Conservation (phyloP, 345 rosid species). For the Passiflora organensis region DNA sequence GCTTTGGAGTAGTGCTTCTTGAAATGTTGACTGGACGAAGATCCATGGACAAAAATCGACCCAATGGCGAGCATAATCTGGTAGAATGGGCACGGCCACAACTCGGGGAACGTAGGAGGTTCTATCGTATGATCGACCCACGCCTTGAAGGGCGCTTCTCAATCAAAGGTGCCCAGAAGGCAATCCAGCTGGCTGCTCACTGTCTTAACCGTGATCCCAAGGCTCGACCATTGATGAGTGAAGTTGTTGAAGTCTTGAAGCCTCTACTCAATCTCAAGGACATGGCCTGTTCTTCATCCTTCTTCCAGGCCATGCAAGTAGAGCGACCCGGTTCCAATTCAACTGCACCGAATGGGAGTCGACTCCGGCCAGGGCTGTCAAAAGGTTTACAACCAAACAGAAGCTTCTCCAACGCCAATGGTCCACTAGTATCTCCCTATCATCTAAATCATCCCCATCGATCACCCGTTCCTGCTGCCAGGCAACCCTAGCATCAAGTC, state of each 20-base stretch:
- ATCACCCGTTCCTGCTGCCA: slow-evolving; percentile 11
- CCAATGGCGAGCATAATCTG: slow-evolving; percentile 20
- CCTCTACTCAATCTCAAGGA: slow-evolving; percentile 18
- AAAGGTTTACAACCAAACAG: slow-evolving; percentile 16
- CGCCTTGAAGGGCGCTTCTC: slow-evolving; percentile 22
- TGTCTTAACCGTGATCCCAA: slow-evolving; percentile 21
- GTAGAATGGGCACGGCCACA: slow-evolving; percentile 24
- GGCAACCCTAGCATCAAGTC: slow-evolving; percentile 4
- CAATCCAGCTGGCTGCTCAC: slow-evolving; percentile 19
- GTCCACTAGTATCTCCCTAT: slow-evolving; percentile 18
- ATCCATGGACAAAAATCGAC: slow-evolving; percentile 21
- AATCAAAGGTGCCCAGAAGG: slow-evolving; percentile 19
- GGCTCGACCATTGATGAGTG: slow-evolving; percentile 23
- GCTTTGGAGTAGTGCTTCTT: slow-evolving; percentile 25
- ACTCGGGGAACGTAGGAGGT: slow-evolving; percentile 13
- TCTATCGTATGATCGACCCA: slow-evolving; percentile 18
- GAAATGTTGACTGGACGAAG: slow-evolving; percentile 22
- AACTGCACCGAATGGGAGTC: slow-evolving; percentile 10
- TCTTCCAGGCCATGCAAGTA: slow-evolving; percentile 24
- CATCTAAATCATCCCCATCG: slow-evolving; percentile 9
- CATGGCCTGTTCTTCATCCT: slow-evolving; percentile 28
- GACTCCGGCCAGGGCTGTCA: slow-evolving; percentile 10
- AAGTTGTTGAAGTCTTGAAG: slow-evolving; percentile 14
- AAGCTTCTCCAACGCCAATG: slow-evolving; percentile 10
- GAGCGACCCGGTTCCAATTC: slow-evolving; percentile 12